Conservation (phyloP, 2,329 filamentous ascomycete genomes). For the Blumeria hordei region DNA sequence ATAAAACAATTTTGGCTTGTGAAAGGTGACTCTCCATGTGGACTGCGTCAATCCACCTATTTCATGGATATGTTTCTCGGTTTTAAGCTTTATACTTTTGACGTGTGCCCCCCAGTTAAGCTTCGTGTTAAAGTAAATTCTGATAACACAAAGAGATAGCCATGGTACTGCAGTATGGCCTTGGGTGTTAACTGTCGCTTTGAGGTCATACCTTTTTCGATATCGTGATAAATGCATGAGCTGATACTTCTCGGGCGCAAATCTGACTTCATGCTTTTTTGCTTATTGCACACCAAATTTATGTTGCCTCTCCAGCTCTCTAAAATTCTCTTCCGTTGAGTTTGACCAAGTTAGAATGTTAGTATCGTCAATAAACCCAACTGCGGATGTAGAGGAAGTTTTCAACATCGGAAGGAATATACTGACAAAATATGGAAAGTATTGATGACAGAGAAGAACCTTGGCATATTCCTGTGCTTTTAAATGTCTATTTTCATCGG, state of each 20-base stretch:
- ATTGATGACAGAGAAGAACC: neutral
- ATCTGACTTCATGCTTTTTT: neutral
- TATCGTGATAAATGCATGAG: neutral
- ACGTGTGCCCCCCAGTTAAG: neutral
- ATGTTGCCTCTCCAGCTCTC: neutral
- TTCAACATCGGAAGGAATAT: neutral
- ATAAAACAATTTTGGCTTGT: neutral
- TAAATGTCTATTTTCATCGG: neutral
- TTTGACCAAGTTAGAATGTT: neutral
- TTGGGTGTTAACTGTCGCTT: neutral
- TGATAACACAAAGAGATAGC: neutral
- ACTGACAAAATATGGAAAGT: neutral
- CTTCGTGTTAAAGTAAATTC: neutral
- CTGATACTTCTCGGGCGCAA: neutral
- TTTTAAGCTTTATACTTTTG: neutral
- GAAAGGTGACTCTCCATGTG: neutral
- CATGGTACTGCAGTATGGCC: neutral
- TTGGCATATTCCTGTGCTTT: neutral
- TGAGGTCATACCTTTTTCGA: neutral
- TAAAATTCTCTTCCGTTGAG: neutral
- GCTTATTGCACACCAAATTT: neutral
- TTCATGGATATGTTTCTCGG: neutral
- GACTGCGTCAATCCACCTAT: neutral
- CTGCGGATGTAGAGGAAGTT: neutral
- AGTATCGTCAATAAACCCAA: neutral